Conservation (phyloP, 2,329 filamentous ascomycete genomes). For the Cytospora mali region DNA sequence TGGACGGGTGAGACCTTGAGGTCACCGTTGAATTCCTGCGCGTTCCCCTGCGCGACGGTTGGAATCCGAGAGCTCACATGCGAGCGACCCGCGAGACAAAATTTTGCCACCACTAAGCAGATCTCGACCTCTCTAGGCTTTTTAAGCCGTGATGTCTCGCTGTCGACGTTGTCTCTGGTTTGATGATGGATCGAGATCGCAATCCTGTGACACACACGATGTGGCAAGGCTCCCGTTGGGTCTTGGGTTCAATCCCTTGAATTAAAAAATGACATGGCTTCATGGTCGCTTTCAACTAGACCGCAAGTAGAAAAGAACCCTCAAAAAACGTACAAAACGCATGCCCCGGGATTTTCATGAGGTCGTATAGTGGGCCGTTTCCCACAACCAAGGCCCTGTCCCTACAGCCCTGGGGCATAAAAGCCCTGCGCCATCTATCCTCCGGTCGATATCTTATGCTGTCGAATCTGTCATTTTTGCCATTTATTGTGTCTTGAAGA, state of each 20-base stretch:
- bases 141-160: background rate
- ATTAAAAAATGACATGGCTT: slow-evolving; percentile 18
- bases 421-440: background rate
- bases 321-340: slow-evolving; percentile 11
- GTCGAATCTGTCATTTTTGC: slow-evolving; percentile 23
- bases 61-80: background rate
- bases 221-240: background rate
- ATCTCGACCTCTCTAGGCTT: background rate
- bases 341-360: slow-evolving; percentile 1
- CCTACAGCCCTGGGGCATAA: background rate
- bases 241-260: background rate
- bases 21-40: background rate
- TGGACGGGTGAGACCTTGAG: background rate
- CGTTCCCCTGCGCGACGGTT: no score
- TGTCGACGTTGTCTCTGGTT: background rate
- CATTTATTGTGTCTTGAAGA: slow-evolving; percentile 95
- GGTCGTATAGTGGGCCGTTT: slow-evolving; percentile 2
- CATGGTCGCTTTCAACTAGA: slow-evolving; percentile 14
- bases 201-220: background rate
- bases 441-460: background rate
- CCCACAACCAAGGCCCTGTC: background rate
- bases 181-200: background rate
- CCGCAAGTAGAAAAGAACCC: slow-evolving; percentile 15
- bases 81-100: background rate
- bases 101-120: background rate